Evolutionary conservation across 2,329 filamentous ascomycete genomes (phyloP), one percentile per base, ranked within the genome.

Genomic region (Phyllosticta citribraziliensis): DNA sequence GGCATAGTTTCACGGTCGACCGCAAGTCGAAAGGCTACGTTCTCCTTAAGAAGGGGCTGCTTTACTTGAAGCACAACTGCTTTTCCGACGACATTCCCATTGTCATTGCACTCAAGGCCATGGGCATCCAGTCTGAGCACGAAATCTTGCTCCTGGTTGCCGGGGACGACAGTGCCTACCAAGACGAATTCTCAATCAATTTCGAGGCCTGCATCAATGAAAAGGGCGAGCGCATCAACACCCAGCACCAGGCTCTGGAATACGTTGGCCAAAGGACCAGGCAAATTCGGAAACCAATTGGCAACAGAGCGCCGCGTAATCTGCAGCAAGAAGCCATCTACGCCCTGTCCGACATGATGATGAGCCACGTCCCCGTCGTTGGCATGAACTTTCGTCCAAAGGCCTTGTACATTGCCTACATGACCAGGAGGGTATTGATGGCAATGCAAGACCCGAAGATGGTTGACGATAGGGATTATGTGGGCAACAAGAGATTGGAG

Each of bases 1-100:
- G 2, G n/a, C 5, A 3, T 63, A 95, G 92, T 84, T 97, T 94
- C 30, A 97, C 95, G 1, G 91, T 97, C 74, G 94, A 97, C 74
- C 85, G 95, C 68, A 97, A 97, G 75, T 97, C 94, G 11, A 99
- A 99, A 78, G 97, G 91, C 60, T 97, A 97, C 68, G 91, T 99
- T 57, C 84, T 93, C 14, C 78, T 96, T 59, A 97, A 97, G 77
- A 97, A 97, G 73, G 93, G 96, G 60, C 84, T 88, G 57, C 89
- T 99, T 63, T 87, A 88, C 63, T 81, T 99, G 53, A 88, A 90
- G 65, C 94, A 99, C 77, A 99, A 99, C 73, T 91, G 96, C 53
- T 79, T 99, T 8, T 88, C 87, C 56, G 94, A 99, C 71, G 88
- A 94, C 63, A 85, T 99, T n/a, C 95, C 95, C 0, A 94, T 99